phyloP scores from a whole-genome alignment of 495 filamentous ascomycete genomes.

The Xylaria acuta region DNA sequence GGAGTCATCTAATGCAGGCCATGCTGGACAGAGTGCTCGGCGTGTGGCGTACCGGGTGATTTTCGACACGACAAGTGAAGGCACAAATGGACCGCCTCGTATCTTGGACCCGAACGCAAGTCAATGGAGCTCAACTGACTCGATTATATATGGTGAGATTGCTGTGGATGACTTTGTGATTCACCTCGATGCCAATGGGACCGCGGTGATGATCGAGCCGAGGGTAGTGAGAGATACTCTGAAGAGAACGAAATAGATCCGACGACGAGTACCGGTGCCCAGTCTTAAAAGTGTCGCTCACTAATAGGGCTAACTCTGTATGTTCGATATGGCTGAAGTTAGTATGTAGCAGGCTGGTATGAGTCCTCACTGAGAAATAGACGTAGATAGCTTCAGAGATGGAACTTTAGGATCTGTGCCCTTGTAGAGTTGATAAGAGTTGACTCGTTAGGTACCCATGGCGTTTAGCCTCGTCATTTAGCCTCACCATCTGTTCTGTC shows the following conservation, averaged over 20 bases:
- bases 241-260: not conserved
- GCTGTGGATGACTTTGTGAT: conserved; percentile 50
- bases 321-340: not conserved
- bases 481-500: not conserved
- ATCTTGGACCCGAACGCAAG: conserved; percentile 19
- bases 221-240: conserved; percentile 30
- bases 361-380: not conserved
- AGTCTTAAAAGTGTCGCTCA: not conserved
- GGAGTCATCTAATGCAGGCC: not conserved
- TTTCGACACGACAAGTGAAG: conserved; percentile 10
- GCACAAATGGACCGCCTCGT: not conserved
- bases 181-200: conserved; percentile 36
- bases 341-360: not conserved
- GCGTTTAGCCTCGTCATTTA: not conserved
- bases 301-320: not conserved
- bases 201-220: conserved; percentile 38
- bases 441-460: not conserved
- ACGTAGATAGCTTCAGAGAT: not conserved
- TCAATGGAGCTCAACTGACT: conserved; percentile 41
- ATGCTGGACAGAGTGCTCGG: not conserved
- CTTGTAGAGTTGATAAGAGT: not conserved
- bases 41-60: not conserved
- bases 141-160: conserved; percentile 40
- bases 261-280: not conserved
- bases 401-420: not conserved